Base-by-base conservation (phyloP, 441 rosid species). In the California macrophylla region DNA sequence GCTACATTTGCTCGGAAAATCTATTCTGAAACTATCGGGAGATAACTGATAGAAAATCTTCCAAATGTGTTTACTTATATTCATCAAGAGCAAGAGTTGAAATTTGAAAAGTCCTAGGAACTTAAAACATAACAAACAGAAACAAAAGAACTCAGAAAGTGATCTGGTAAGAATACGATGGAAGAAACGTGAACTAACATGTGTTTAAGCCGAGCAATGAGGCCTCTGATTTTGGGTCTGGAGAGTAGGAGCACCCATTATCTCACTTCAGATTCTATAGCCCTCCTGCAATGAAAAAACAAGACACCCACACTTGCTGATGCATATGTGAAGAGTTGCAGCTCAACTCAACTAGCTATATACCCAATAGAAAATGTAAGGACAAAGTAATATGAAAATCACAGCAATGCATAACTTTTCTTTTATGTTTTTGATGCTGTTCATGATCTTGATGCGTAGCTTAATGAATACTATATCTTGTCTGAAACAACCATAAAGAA, bases 391-490 rank as follows among this genome's bases (percentile, higher is more conserved):
- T 62, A 80, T 78, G 79, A 83, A 79, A 80, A 81, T 76, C 79
- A 66, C 30, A 73, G 69, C 73, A 69, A 66, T 64, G 63, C 69
- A 67, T 62, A 64, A 12, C 61, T 23, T 62, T 62, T 64, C 15
- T 47, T 80, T 74, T 66, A 30, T 25, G 75, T 64, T 71, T 36
- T 81, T 67, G 45, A 69, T 78, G 74, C 75, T 76, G 70, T 28
- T 28, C 30, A 76, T 79, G 80, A 69, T 77, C 83, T 66, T 72
- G 85, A 85, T 81, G 83, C 90, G 82, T 82, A 81, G 72, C 92
- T 87, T 87, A 78, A 77, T 84, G 69, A 72, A 81, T 80, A 81
- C 89, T 80, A 76, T 83, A 84, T 84, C 87, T 75, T 81, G 86
- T 84, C 86, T 78, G 70, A 77, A 78, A 75, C 84, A 73, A 66